These are phyloP conservation scores for Bryoglossum gracile DNA, from an alignment of 495 filamentous ascomycete species.

Conservation along the genomic window DNA sequence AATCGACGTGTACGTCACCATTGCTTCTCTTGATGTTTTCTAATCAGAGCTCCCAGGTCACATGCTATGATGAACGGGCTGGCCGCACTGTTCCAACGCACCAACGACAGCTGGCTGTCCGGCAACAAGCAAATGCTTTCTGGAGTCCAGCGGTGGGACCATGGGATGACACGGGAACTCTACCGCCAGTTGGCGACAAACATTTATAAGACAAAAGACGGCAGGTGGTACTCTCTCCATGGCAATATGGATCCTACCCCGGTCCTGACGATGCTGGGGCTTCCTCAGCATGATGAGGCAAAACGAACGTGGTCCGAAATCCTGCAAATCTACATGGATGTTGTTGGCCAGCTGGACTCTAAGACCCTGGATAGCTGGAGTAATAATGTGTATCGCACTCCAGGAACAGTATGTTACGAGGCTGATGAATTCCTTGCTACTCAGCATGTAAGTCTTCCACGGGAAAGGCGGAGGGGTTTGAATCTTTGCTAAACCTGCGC, in stretches of 20 bases:
- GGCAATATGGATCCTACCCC: not conserved
- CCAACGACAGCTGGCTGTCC: not conserved
- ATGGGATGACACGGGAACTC: not conserved
- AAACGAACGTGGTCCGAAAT: not conserved
- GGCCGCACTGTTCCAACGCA: not conserved
- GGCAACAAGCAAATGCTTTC: not conserved
- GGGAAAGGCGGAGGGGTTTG: not conserved
- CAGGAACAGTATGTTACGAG: not conserved
- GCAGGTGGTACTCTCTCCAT: not conserved
- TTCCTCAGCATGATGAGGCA: not conserved
- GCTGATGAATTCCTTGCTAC: not conserved
- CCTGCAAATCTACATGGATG: not conserved
- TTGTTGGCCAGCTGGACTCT: not conserved
- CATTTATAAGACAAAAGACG: constrained; percentile 2
- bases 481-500: not conserved
- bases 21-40: not conserved
- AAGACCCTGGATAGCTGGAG: not conserved
- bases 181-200: constrained; percentile 1
- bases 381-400: constrained; percentile 1
- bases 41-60: not conserved
- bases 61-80: not conserved
- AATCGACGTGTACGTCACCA: not conserved
- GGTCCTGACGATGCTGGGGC: not conserved
- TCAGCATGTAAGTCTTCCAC: not conserved
- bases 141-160: not conserved